These are phyloP conservation scores for Dovyalis caffra DNA, from an alignment of 345 rosid genomes.

Conservation along the genomic window DNA sequence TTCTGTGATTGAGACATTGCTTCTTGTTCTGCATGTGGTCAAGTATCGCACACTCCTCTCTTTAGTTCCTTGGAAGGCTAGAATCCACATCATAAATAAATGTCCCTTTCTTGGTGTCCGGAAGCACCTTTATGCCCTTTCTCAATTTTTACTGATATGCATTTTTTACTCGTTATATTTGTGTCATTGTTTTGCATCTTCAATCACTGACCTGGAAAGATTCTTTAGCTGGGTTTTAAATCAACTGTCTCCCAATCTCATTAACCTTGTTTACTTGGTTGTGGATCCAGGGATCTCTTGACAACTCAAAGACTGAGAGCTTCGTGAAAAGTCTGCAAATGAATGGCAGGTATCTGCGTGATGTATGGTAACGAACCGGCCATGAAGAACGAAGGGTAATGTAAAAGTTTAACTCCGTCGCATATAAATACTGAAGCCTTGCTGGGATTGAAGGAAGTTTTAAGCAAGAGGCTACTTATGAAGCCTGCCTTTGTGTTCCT, in stretches of 20 bases:
- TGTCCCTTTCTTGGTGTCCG: neutral
- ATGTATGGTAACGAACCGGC: slow-evolving; percentile 61
- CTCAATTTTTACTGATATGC: neutral
- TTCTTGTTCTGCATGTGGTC: neutral
- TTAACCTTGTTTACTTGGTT: neutral
- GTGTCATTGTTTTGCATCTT: neutral
- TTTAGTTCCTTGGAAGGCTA: neutral
- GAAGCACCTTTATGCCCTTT: neutral
- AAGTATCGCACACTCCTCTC: neutral
- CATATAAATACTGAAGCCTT: neutral
- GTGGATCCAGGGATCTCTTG: slow-evolving; percentile 64
- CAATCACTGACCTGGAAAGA: neutral
- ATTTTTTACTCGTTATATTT: neutral
- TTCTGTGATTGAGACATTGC: neutral
- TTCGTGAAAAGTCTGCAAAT: slow-evolving; percentile 88
- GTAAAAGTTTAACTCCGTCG: neutral
- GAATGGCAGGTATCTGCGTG: slow-evolving; percentile 87
- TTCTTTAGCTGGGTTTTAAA: neutral
- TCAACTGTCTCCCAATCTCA: neutral
- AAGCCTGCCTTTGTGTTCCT: neutral
- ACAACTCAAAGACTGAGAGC: slow-evolving; percentile 76
- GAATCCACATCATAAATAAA: neutral
- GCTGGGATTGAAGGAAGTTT: slow-evolving; percentile 1
- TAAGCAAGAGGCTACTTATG: neutral
- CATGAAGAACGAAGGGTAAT: neutral